These are phyloP conservation scores for Polygonum maritimum DNA, from an alignment of 148 eudicot species.

Conservation along the genomic window DNA sequence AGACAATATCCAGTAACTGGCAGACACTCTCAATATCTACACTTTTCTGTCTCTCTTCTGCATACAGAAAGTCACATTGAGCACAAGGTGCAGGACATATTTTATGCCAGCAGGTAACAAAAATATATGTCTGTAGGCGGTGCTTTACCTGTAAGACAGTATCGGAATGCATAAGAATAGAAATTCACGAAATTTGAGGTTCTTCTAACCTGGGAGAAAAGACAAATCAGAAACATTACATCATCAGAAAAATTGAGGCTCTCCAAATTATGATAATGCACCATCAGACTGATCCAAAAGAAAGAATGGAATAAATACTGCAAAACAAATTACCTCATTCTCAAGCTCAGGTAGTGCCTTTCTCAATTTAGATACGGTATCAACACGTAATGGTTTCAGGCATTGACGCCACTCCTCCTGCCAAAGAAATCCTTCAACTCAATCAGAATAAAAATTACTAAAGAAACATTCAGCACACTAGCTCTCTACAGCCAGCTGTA, in stretches of 20 bases:
- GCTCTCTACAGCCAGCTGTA: not conserved
- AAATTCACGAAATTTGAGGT: slow-evolving; percentile 61
- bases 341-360: slow-evolving; percentile 75
- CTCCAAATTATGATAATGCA: not conserved
- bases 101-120: not conserved
- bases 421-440: slow-evolving; percentile 8
- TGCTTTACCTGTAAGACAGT: slow-evolving; percentile 73
- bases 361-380: slow-evolving; percentile 59
- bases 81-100: not conserved
- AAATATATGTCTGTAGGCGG: not conserved
- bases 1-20: slow-evolving; percentile 74
- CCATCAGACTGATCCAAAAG: not conserved
- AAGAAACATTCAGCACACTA: not conserved
- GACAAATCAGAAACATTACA: slow-evolving; percentile 6
- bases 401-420: slow-evolving; percentile 95
- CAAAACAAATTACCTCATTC: slow-evolving; percentile 50
- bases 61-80: slow-evolving; percentile 11
- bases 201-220: slow-evolving; percentile 53
- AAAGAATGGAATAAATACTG: not conserved
- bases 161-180: slow-evolving; percentile 70
- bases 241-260: not conserved
- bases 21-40: slow-evolving; percentile 90
- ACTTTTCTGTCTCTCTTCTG: slow-evolving; percentile 96
- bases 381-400: slow-evolving; percentile 72
- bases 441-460: not conserved